phyloP scores from a whole-genome alignment of 2,329 filamentous ascomycete genomes.

The Bipolaris gigantea region DNA sequence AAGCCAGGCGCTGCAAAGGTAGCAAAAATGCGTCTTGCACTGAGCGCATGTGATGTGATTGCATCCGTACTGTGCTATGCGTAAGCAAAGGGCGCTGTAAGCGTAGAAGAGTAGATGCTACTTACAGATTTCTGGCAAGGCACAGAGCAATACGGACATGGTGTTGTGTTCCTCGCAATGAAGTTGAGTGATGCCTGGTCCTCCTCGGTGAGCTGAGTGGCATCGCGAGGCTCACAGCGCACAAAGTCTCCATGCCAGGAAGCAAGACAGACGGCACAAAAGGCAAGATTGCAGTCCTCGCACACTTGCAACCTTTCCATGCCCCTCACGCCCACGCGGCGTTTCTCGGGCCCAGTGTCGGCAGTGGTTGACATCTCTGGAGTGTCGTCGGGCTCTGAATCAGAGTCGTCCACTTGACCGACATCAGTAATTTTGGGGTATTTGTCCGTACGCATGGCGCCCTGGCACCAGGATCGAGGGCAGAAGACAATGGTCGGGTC shows the following conservation, averaged over 20 bases:
- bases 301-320: slow-evolving; percentile 77
- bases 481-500: slow-evolving; percentile 94
- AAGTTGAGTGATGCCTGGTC: slow-evolving; percentile 88
- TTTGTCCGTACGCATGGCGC: slow-evolving; percentile 67
- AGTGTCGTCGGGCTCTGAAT: slow-evolving; percentile 42
- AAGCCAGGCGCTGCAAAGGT: slow-evolving; percentile 88
- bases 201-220: slow-evolving; percentile 75
- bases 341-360: slow-evolving; percentile 25
- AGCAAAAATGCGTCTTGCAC: slow-evolving; percentile 92
- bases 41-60: slow-evolving; percentile 70
- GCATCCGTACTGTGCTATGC: slow-evolving; percentile 64
- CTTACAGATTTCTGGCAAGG: slow-evolving; percentile 76
- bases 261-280: slow-evolving; percentile 73
- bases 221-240: slow-evolving; percentile 68
- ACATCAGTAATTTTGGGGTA: slow-evolving; percentile 53
- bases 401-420: slow-evolving; percentile 43
- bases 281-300: slow-evolving; percentile 73
- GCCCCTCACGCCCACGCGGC: slow-evolving; percentile 49
- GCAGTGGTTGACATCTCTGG: slow-evolving; percentile 7
- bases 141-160: slow-evolving; percentile 84
- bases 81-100: background rate
- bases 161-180: slow-evolving; percentile 76
- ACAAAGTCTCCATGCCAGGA: slow-evolving; percentile 93
- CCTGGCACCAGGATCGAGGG: slow-evolving; percentile 88
- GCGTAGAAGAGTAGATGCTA: too few relatives aligned